Conservation (phyloP, 2,329 filamentous ascomycete species). For the Dryadomyces quercus-mongolicae region DNA sequence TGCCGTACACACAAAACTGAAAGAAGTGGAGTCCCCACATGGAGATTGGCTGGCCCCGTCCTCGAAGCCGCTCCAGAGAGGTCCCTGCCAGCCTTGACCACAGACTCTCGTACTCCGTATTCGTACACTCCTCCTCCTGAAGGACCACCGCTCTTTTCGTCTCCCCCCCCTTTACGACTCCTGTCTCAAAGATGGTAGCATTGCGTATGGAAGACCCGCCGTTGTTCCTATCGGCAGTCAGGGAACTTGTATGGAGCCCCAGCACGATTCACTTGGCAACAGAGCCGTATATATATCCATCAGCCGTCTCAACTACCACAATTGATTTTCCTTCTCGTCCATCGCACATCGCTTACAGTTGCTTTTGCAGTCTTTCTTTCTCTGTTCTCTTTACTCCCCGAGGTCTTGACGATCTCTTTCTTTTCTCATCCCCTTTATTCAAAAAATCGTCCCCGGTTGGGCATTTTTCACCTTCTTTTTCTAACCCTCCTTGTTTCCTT, state of each 20-base stretch:
- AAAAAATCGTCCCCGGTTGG: neutral
- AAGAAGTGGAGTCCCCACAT: neutral
- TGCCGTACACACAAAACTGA: neutral
- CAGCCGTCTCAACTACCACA: neutral
- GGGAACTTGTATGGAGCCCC: neutral
- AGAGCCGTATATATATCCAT: neutral
- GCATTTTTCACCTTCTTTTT: neutral
- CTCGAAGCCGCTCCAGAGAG: too few relatives aligned
- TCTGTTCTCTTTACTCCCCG: neutral
- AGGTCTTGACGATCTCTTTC: constrained; percentile 7
- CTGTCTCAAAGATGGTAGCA: constrained; percentile 1
- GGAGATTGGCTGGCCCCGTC: neutral
- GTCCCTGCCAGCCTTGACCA: neutral
- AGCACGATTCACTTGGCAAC: too few relatives aligned
- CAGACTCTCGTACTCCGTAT: neutral
- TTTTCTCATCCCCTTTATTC: neutral
- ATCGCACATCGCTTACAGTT: neutral
- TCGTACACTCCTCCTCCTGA: too few relatives aligned
- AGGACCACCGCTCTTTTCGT: neutral
- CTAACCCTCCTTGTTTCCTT: neutral
- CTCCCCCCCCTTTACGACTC: neutral
- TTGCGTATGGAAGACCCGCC: neutral
- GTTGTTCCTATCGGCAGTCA: neutral
- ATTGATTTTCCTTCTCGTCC: neutral
- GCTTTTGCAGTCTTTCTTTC: neutral